Conservation (phyloP, 23 red algal species). For the Porphyridium purpureum region DNA sequence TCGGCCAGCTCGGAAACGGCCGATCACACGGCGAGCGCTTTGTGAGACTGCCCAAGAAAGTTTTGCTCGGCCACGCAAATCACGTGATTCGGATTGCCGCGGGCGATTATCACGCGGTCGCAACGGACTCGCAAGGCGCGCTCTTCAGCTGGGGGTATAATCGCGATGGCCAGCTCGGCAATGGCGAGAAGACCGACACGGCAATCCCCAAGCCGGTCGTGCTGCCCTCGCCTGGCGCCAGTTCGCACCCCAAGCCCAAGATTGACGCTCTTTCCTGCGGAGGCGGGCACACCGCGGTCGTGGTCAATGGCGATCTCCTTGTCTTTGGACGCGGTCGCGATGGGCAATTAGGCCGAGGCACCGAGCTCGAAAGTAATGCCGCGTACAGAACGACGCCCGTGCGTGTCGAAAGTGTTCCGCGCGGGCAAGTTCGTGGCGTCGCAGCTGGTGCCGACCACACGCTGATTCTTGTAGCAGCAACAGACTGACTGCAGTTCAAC, state of each 20-base stretch:
- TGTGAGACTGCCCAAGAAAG: conserved; percentile 2
- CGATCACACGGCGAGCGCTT: conserved; percentile 7
- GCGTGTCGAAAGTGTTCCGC: conserved; percentile 1
- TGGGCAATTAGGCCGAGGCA: not conserved
- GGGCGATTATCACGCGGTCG: conserved; percentile 8
- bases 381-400: not conserved
- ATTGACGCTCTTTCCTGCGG: not conserved
- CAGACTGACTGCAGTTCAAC: too few relatives aligned
- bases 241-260: not conserved
- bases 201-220: conserved; percentile 6
- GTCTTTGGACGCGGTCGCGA: not conserved
- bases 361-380: not conserved
- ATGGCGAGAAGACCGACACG: conserved; percentile 9
- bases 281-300: not conserved
- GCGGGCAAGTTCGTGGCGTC: too few relatives aligned
- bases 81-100: conserved; percentile 2
- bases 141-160: conserved; percentile 9
- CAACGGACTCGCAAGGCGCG: not conserved
- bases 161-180: conserved; percentile 11
- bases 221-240: not conserved
- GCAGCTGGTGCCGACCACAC: too few relatives aligned
- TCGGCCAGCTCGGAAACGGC: conserved; percentile 5
- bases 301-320: not conserved
- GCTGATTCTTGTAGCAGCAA: too few relatives aligned
- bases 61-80: not conserved